A percentile compares a stretch with the other conserved stretches of the same genome.
phyloP scores from a whole-genome alignment of 1,284 basidiomycete genomes.

The Moesziomyces sp. region DNA sequence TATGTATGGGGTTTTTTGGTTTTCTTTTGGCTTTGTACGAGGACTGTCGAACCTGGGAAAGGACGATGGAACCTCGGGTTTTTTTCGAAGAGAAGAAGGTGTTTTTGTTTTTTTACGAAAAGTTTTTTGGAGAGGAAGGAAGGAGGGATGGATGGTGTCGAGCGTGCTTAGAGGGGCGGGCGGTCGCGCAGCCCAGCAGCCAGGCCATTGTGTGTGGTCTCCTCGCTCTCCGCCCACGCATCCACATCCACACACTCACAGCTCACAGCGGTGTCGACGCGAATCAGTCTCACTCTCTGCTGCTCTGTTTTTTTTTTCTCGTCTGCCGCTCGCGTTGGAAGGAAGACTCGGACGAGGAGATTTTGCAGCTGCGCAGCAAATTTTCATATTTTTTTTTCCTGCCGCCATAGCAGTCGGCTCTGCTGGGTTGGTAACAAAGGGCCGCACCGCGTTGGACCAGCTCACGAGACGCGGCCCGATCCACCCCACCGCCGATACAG shows the following conservation, averaged over 20 bases:
- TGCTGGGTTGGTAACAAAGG: too few relatives aligned
- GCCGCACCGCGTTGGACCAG: too few relatives aligned
- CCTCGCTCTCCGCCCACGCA: background rate
- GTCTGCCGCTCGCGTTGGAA: slow-evolving; percentile 3
- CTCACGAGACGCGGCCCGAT: too few relatives aligned
- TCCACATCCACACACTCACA: background rate
- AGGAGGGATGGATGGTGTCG: slow-evolving; percentile 26
- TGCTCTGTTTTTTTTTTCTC: slow-evolving; percentile 6
- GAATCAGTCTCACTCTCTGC: too few relatives aligned
- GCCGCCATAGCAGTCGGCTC: too few relatives aligned
- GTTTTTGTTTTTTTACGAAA: slow-evolving; percentile 46
- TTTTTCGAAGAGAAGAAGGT: slow-evolving; percentile 35
- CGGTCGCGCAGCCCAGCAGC: background rate
- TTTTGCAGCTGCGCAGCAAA: slow-evolving; percentile 5
- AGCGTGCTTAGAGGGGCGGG: slow-evolving; percentile 1
- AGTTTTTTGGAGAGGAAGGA: slow-evolving; percentile 41
- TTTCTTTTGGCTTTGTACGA: slow-evolving; percentile 42
- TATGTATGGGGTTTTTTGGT: slow-evolving; percentile 32
- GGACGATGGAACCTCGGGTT: slow-evolving; percentile 42
- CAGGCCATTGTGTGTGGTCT: too few relatives aligned
- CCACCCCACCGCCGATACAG: too few relatives aligned
- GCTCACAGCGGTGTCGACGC: too few relatives aligned
- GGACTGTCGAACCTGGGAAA: slow-evolving; percentile 20
- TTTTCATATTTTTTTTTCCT: background rate
- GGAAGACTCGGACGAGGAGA: background rate